A percentile compares a stretch with the other conserved stretches of the same genome.
phyloP scores from a whole-genome alignment of 257 asterid genomes.

The Nicotiana tabacum region DNA sequence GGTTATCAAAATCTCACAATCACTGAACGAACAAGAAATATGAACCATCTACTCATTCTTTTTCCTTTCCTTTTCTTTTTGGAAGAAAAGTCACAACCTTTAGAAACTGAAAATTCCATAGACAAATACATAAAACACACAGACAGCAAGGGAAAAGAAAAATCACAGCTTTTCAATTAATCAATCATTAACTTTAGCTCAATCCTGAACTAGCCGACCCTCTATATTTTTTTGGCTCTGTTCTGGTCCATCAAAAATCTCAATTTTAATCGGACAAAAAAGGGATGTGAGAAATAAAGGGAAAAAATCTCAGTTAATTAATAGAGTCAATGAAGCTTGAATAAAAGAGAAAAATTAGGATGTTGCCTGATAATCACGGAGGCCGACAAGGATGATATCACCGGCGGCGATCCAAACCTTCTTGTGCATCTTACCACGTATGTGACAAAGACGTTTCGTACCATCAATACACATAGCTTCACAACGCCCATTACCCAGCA shows the following conservation, averaged over 20 bases:
- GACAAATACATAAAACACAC: background rate
- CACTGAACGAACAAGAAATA: background rate
- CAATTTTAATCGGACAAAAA: background rate
- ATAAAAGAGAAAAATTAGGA: background rate
- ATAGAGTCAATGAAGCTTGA: background rate
- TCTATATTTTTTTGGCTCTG: background rate
- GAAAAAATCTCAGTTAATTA: background rate
- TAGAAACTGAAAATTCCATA: background rate
- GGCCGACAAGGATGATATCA: conserved; percentile 90
- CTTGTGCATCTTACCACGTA: conserved; percentile 96
- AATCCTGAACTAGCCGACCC: background rate
- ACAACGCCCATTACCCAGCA: conserved; percentile 94
- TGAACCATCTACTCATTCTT: background rate
- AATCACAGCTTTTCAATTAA: background rate
- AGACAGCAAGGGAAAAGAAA: background rate
- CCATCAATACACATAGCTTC: conserved; percentile 88
- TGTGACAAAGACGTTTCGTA: conserved; percentile 80
- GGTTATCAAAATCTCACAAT: background rate
- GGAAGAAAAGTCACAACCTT: background rate
- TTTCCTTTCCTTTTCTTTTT: background rate
- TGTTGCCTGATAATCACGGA: conserved; percentile 79
- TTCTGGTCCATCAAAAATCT: background rate
- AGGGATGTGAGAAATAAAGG: background rate
- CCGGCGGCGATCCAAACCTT: conserved; percentile 98
- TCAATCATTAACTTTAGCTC: background rate